A percentile compares a stretch with the other conserved stretches of the same genome.
These are phyloP conservation scores for Ilyonectria robusta DNA, from an alignment of 2,329 filamentous ascomycete species.

Conservation along the genomic window DNA sequence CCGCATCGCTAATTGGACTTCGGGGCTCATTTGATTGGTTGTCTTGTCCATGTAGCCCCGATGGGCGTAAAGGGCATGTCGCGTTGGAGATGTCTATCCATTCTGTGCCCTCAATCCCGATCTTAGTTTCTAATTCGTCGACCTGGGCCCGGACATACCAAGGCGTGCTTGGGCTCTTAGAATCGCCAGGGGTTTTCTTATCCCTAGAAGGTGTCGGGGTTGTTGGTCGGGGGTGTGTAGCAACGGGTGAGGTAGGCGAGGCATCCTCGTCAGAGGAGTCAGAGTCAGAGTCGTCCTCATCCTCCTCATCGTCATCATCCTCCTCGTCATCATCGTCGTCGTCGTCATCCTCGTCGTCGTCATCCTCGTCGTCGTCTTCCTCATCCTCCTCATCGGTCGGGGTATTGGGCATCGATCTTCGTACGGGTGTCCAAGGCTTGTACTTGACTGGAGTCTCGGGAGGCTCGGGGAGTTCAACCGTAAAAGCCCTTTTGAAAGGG, in stretches of 20 bases:
- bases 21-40: not conserved
- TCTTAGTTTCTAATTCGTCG: conserved; percentile 23
- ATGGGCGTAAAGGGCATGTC: not conserved
- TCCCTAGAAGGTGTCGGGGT: conserved; percentile 33
- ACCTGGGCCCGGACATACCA: conserved; percentile 13
- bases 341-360: no score
- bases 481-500: conserved; percentile 85
- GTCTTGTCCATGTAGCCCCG: not conserved
- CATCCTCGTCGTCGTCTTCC: not conserved
- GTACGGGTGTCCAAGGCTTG: conserved; percentile 75
- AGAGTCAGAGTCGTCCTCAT: no score
- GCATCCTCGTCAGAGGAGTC: not conserved
- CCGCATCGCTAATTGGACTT: not conserved
- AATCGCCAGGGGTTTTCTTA: conserved; percentile 28
- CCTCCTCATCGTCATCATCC: not conserved
- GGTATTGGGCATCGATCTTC: conserved; percentile 30
- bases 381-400: not conserved
- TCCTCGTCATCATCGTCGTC: not conserved
- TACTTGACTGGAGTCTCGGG: conserved; percentile 76
- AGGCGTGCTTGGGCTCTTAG: conserved; percentile 13
- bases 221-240: conserved; percentile 33
- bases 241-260: conserved; percentile 23
- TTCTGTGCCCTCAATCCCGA: conserved; percentile 15
- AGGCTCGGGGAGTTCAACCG: conserved; percentile 79
- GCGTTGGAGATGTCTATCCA: not conserved